These are phyloP conservation scores for Exobasidium cylindrosporum DNA, from an alignment of 1,284 basidiomycete species.

Conservation along the genomic window DNA sequence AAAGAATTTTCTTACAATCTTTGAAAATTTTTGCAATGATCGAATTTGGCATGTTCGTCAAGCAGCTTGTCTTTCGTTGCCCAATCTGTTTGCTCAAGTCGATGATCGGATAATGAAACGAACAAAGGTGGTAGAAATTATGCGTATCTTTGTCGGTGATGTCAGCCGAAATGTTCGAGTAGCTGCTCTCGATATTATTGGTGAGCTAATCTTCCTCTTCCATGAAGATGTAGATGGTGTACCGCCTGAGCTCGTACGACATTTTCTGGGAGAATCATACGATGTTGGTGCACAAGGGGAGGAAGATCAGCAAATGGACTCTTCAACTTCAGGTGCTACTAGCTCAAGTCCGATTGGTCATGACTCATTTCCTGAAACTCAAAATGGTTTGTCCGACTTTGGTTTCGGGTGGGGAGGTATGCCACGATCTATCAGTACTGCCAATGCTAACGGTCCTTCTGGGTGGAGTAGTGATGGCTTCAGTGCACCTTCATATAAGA, in stretches of 20 bases:
- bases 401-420: slow-evolving; percentile 4
- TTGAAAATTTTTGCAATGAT: slow-evolving; percentile 71
- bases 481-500: neutral
- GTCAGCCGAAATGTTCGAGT: slow-evolving; percentile 70
- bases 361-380: neutral
- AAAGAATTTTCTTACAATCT: slow-evolving; percentile 65
- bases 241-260: slow-evolving; percentile 72
- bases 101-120: slow-evolving; percentile 33
- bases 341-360: neutral
- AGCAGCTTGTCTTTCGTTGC: slow-evolving; percentile 80
- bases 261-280: slow-evolving; percentile 67
- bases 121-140: slow-evolving; percentile 34
- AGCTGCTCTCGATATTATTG: slow-evolving; percentile 81
- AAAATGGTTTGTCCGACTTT: slow-evolving; percentile 15
- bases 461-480: neutral
- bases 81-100: slow-evolving; percentile 64
- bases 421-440: neutral
- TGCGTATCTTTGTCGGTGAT: slow-evolving; percentile 64
- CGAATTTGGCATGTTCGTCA: slow-evolving; percentile 79
- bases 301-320: slow-evolving; percentile 11
- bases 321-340: neutral
- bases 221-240: slow-evolving; percentile 61
- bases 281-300: slow-evolving; percentile 31
- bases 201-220: slow-evolving; percentile 87
- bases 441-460: neutral